phyloP scores from a whole-genome alignment of 2,329 filamentous ascomycete species.

The Trichoderma semiorbis region DNA sequence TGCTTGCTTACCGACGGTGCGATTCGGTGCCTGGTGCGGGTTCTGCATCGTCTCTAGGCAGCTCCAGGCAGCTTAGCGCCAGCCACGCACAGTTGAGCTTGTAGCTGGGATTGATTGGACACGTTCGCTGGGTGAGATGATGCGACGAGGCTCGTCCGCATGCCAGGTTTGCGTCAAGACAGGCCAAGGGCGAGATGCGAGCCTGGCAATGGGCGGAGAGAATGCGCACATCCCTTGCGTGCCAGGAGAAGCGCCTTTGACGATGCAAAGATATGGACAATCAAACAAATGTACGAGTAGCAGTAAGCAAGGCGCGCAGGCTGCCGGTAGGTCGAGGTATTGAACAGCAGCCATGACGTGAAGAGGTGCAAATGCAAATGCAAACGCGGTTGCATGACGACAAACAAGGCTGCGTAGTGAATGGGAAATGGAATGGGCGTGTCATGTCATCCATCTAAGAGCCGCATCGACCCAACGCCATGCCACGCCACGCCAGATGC shows the following conservation, averaged over 20 bases:
- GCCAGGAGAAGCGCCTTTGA: not conserved
- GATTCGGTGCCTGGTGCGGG: slow-evolving; percentile 6
- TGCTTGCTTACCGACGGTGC: not conserved
- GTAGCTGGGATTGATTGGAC: not conserved
- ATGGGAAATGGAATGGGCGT: not conserved
- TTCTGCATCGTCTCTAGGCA: slow-evolving; percentile 3
- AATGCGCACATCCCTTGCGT: slow-evolving; percentile 17
- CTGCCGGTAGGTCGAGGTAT: not conserved
- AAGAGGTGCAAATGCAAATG: not conserved
- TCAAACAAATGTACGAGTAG: not conserved
- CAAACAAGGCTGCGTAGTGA: not conserved
- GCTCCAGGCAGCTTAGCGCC: slow-evolving; percentile 1
- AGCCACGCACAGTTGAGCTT: not conserved
- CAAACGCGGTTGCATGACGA: not conserved
- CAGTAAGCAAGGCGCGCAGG: not conserved
- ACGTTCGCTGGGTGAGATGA: not conserved
- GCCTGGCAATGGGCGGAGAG: not conserved
- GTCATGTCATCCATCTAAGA: not conserved
- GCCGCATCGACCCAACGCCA: slow-evolving; percentile 2
- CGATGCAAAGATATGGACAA: not conserved
- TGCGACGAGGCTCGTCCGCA: not conserved
- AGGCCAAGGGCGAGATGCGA: slow-evolving; percentile 2
- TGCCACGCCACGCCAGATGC: not conserved
- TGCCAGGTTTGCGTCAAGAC: slow-evolving; percentile 12
- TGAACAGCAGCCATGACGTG: not conserved